A percentile compares a stretch with the other conserved stretches of the same genome.
Conservation (phyloP, 176 grass and related monocot genomes). For the Otatea glauca region DNA sequence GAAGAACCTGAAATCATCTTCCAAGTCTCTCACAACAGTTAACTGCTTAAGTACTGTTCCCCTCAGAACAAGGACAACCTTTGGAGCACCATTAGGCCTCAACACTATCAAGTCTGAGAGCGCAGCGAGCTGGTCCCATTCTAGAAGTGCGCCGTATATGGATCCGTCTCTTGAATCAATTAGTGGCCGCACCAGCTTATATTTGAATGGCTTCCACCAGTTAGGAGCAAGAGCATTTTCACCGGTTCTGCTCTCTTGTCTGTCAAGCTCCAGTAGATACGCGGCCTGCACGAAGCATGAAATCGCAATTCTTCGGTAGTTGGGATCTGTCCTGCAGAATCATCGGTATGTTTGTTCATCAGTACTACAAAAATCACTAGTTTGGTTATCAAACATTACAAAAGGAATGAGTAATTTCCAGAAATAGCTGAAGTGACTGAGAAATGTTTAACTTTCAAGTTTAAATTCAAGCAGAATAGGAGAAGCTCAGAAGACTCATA, state of each 20-base stretch:
- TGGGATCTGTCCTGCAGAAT: slow-evolving; percentile 69
- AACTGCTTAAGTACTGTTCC: slow-evolving; percentile 72
- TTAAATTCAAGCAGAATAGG: background rate
- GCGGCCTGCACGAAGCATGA: slow-evolving; percentile 77
- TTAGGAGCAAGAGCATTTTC: slow-evolving; percentile 62
- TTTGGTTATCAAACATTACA: background rate
- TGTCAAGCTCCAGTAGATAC: slow-evolving; percentile 80
- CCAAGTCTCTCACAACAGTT: slow-evolving; percentile 69
- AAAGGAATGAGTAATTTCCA: background rate
- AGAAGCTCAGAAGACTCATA: background rate
- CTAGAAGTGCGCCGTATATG: slow-evolving; percentile 73
- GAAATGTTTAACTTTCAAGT: background rate
- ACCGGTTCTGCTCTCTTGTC: slow-evolving; percentile 61
- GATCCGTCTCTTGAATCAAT: slow-evolving; percentile 76
- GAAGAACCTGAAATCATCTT: slow-evolving; percentile 81
- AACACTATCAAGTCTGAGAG: slow-evolving; percentile 62
- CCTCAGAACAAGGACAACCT: slow-evolving; percentile 62
- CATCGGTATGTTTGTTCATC: background rate
- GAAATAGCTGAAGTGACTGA: slow-evolving; percentile 2
- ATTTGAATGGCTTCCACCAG: slow-evolving; percentile 94
- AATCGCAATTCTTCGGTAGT: slow-evolving; percentile 76
- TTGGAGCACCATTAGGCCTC: slow-evolving; percentile 77
- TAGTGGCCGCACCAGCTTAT: slow-evolving; percentile 62
- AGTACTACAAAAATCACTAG: background rate
- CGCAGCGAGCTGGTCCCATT: slow-evolving; percentile 74